Conservation (phyloP, 2,329 filamentous ascomycete genomes). For the Trichoderma sp. region DNA sequence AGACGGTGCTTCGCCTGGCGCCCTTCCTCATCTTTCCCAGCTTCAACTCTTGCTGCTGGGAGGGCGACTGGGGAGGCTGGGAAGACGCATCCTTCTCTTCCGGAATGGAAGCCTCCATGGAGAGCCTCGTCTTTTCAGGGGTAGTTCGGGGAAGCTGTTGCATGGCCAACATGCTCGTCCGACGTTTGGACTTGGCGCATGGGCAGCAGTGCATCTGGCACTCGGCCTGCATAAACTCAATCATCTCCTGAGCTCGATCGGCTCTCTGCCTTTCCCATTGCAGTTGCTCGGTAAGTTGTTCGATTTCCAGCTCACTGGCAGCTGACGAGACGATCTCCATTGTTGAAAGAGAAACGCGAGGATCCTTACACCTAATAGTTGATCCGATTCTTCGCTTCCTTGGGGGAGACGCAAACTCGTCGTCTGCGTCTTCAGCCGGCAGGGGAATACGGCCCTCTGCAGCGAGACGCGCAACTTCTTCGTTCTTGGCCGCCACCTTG, state of each 20-base stretch:
- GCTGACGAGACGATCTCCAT: constrained; percentile 54
- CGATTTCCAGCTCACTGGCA: constrained; percentile 56
- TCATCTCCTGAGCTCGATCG: constrained; percentile 65
- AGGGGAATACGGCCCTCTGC: constrained; percentile 68
- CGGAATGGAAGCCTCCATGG: constrained; percentile 19
- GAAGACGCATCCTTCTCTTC: constrained; percentile 25
- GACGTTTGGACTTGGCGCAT: constrained; percentile 44
- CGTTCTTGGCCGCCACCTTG: constrained; percentile 68
- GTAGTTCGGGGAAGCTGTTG: constrained; percentile 19
- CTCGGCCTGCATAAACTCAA: constrained; percentile 74
- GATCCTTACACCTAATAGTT: constrained; percentile 31
- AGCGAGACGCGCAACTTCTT: constrained; percentile 69
- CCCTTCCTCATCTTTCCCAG: constrained; percentile 35
- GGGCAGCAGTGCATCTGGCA: constrained; percentile 66
- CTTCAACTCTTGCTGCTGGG: constrained; percentile 24
- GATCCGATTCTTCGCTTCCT: constrained; percentile 37
- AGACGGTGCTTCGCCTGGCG: constrained; percentile 51
- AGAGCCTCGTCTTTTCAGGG: neutral
- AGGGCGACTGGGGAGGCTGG: constrained; percentile 26
- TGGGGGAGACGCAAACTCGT: constrained; percentile 61
- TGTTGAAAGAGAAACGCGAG: constrained; percentile 46
- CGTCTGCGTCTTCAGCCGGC: constrained; percentile 54
- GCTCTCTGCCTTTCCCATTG: constrained; percentile 62
- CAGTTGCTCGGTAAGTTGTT: constrained; percentile 51
- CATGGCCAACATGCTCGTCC: constrained; percentile 22